phyloP scores from a whole-genome alignment of 2,329 filamentous ascomycete species.

The Sphaerostilbella broomeana region DNA sequence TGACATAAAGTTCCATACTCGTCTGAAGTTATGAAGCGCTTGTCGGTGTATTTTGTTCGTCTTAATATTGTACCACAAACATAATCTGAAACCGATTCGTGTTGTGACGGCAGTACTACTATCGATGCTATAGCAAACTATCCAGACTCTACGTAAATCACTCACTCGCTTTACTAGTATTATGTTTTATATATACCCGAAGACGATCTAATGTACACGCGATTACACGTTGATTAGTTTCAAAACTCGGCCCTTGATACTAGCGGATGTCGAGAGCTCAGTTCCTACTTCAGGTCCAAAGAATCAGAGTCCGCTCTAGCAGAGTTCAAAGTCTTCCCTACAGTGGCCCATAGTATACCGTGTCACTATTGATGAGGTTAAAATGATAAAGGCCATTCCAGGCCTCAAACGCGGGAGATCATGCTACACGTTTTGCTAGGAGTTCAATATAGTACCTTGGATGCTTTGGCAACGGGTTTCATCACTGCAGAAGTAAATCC shows the following conservation, averaged over 20 bases:
- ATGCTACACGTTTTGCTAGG: neutral
- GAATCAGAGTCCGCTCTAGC: conserved; percentile 20
- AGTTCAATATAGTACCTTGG: conserved; percentile 5
- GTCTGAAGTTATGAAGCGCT: conserved; percentile 4
- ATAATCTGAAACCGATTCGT: neutral
- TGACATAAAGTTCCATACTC: too few relatives aligned
- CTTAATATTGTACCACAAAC: neutral
- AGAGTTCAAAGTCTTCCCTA: conserved; percentile 15
- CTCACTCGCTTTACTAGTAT: conserved; percentile 28
- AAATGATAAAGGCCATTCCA: neutral
- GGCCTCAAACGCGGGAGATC: neutral
- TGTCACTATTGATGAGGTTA: conserved; percentile 2
- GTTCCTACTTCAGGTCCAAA: conserved; percentile 10
- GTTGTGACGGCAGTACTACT: conserved; percentile 15
- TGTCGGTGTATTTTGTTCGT: neutral
- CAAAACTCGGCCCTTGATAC: conserved; percentile 25
- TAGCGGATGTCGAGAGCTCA: conserved; percentile 21
- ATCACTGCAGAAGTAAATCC: too few relatives aligned
- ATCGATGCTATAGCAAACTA: conserved; percentile 22
- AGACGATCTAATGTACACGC: conserved; percentile 32
- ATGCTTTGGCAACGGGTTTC: neutral
- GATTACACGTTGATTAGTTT: conserved; percentile 35
- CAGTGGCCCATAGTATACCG: conserved; percentile 1
- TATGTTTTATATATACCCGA: conserved; percentile 18
- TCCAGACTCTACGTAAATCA: conserved; percentile 19